A percentile compares a stretch with the other conserved stretches of the same genome.
These are phyloP conservation scores for Penicillium sclerotiorum DNA, from an alignment of 2,329 filamentous ascomycete genomes.

Conservation along the genomic window DNA sequence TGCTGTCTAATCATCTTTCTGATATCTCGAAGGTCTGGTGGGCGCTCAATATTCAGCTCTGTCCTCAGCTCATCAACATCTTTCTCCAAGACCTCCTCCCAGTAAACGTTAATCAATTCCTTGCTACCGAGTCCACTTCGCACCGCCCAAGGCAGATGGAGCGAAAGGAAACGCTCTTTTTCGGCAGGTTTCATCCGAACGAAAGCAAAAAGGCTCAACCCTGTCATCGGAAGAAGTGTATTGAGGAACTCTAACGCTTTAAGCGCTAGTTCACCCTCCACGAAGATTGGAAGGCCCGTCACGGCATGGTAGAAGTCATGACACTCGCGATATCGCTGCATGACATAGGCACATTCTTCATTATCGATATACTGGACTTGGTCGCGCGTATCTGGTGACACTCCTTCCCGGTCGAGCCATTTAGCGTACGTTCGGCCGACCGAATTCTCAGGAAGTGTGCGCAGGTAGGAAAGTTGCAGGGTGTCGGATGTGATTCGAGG, in stretches of 20 bases:
- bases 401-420: constrained; percentile 94
- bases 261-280: constrained; percentile 96
- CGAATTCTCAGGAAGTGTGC: constrained; percentile 69
- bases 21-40: constrained; percentile 80
- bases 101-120: constrained; percentile 94
- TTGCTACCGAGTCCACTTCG: constrained; percentile 74
- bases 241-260: constrained; percentile 98
- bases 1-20: constrained; percentile 70
- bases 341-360: constrained; percentile 94
- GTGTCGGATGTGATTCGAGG: constrained; percentile 80
- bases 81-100: constrained; percentile 90
- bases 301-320: constrained; percentile 98
- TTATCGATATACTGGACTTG: constrained; percentile 89
- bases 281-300: constrained; percentile 83
- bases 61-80: constrained; percentile 75
- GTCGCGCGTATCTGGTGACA: constrained; percentile 85
- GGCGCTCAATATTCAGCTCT: constrained; percentile 81
- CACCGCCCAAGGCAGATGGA: constrained; percentile 84
- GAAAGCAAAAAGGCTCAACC: constrained; percentile 75
- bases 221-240: constrained; percentile 92
- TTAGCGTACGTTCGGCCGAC: constrained; percentile 80
- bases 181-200: constrained; percentile 65
- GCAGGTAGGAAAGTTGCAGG: constrained; percentile 69
- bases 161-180: constrained; percentile 64
- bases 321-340: constrained; percentile 96